phyloP scores from a whole-genome alignment of 176 grass and related monocot species.

The Musa schizocarpa region DNA sequence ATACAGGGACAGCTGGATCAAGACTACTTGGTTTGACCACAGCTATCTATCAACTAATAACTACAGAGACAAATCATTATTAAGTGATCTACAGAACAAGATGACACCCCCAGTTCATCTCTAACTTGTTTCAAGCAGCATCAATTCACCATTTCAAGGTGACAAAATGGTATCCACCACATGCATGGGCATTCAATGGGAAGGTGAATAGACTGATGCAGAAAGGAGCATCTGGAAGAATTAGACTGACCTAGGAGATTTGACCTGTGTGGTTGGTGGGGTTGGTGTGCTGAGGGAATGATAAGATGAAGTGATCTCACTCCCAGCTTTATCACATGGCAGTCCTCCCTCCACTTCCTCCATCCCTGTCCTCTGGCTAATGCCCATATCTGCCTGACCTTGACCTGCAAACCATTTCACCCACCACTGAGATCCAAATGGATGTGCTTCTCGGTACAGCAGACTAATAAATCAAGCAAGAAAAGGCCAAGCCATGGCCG shows the following conservation, averaged over 20 bases:
- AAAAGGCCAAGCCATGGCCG: not conserved
- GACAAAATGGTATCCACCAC: too few relatives aligned
- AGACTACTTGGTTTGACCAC: too few relatives aligned
- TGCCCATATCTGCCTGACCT: slow-evolving; percentile 31
- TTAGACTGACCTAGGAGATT: not conserved
- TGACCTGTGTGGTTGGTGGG: slow-evolving; percentile 11
- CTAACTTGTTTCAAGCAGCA: too few relatives aligned
- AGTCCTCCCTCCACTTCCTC: slow-evolving; percentile 19
- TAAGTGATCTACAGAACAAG: too few relatives aligned
- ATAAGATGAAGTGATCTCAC: not conserved
- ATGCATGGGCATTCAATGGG: not conserved
- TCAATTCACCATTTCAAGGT: too few relatives aligned
- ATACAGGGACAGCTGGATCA: too few relatives aligned
- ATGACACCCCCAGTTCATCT: too few relatives aligned
- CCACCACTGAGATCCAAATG: slow-evolving; percentile 25
- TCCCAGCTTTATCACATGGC: not conserved
- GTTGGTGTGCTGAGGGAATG: slow-evolving; percentile 4
- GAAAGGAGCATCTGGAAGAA: not conserved
- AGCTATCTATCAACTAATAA: too few relatives aligned
- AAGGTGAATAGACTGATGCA: not conserved
- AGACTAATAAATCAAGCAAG: not conserved
- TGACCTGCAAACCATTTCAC: slow-evolving; percentile 26
- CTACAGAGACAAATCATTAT: too few relatives aligned
- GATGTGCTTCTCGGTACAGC: not conserved
- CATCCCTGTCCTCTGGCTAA: slow-evolving; percentile 24